Evolutionary conservation across 2,329 filamentous ascomycete genomes (phyloP).

Genomic region (Colletotrichum somersetense): DNA sequence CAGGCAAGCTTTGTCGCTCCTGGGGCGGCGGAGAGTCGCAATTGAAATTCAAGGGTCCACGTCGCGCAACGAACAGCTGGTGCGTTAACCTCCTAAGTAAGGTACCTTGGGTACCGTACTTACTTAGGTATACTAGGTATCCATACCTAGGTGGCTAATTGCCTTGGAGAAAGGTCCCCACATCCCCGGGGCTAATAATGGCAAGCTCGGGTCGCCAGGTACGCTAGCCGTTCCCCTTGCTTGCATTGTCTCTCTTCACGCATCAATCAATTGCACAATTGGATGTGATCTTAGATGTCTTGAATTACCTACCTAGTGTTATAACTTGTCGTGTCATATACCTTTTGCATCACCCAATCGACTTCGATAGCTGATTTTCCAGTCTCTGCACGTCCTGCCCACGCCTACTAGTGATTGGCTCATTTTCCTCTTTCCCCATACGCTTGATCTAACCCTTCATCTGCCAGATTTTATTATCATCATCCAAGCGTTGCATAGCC

Average conservation of each 20-base stretch:
- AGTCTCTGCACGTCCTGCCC: neutral
- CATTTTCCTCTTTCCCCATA: neutral
- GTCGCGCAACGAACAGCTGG: conserved; percentile 30
- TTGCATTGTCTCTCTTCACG: neutral
- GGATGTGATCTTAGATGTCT: neutral
- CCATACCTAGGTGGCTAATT: neutral
- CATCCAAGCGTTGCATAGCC: neutral
- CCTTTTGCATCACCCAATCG: too few relatives aligned
- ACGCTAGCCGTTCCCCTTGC: conserved; percentile 8
- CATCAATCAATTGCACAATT: neutral
- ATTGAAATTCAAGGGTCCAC: conserved; percentile 39
- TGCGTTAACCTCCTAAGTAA: neutral
- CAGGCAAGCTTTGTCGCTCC: conserved; percentile 20
- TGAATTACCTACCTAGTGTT: too few relatives aligned
- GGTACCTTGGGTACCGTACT: neutral
- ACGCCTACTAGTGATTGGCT: neutral
- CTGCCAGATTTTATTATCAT: neutral
- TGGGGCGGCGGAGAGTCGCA: conserved; percentile 3
- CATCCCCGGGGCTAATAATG: conserved; percentile 31
- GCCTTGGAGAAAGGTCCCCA: conserved; percentile 33
- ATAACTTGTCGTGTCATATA: neutral
- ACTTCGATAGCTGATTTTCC: neutral
- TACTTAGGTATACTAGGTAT: neutral
- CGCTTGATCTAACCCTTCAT: neutral
- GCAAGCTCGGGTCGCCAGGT: conserved; percentile 21